phyloP scores from a whole-genome alignment of 805 yeast genomes.

The Yamadazyma insecticola region DNA sequence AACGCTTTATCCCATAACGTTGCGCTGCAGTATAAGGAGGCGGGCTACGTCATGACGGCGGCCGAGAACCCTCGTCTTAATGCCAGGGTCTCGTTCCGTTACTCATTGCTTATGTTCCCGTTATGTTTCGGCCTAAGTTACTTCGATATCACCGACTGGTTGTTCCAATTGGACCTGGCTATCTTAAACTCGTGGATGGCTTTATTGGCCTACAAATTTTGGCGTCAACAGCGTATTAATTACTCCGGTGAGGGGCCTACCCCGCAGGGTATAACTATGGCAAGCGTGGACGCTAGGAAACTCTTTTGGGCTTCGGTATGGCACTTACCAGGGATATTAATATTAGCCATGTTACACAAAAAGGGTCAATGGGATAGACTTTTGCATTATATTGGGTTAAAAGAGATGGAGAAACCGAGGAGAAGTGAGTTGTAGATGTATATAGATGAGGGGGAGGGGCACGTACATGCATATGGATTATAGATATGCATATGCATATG shows the following conservation, averaged over 20 bases:
- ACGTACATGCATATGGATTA: too few species aligned
- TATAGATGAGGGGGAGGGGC: too few species aligned
- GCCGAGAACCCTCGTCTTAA: slow-evolving; percentile 87
- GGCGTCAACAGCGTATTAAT: slow-evolving; percentile 74
- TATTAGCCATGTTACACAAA: slow-evolving; percentile 91
- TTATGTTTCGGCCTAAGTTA: slow-evolving; percentile 79
- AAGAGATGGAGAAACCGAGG: too few species aligned
- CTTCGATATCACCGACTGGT: slow-evolving; percentile 77
- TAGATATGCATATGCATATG: background rate
- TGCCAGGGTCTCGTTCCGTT: slow-evolving; percentile 89
- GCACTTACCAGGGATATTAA: slow-evolving; percentile 86
- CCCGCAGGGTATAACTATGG: slow-evolving; percentile 53
- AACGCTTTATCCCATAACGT: slow-evolving; percentile 87
- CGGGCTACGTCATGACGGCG: slow-evolving; percentile 98
- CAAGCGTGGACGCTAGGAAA: slow-evolving; percentile 71
- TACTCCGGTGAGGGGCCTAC: slow-evolving; percentile 44
- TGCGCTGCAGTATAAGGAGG: slow-evolving; percentile 80
- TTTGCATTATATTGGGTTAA: slow-evolving; percentile 23
- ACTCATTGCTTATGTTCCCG: slow-evolving; percentile 91
- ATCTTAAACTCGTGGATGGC: slow-evolving; percentile 83
- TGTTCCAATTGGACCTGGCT: slow-evolving; percentile 76
- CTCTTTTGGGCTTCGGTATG: slow-evolving; percentile 92
- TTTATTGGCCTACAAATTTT: slow-evolving; percentile 73
- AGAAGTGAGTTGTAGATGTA: too few species aligned
- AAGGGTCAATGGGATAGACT: slow-evolving; percentile 86